Evolutionary conservation across 108 stramenopile species (phyloP), one percentile per base, ranked within the genome.

Genomic region (Tribonema minus): DNA sequence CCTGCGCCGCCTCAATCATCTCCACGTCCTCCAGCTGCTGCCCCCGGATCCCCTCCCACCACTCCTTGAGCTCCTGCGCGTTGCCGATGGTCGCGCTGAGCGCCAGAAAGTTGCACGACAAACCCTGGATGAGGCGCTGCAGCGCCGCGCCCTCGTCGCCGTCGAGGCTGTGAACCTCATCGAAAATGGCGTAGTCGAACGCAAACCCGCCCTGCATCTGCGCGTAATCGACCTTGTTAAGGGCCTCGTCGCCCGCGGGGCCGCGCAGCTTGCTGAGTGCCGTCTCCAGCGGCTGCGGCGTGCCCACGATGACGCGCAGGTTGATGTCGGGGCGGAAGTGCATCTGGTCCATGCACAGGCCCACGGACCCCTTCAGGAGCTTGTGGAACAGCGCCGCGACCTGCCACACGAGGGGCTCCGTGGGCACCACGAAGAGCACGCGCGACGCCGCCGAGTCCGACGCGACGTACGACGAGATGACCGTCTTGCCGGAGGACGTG

Each of bases 371-470:
- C 68, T 88, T 85, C 79, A 96, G 93, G 81, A 98, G 93, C 72
- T 98, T 91, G 76, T 94, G 91, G 89, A 96, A 98, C 36, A 95
- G 95, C 9, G 98, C 96, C n/a, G 98, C 98, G 80, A 99, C 94
- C 88, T 99, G 98, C 98, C 98, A 99, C 3, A 97, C 98, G 32
- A 99, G 90, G 25, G 94, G 96, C 90, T 99, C 98, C 69, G 96
- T 95, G 67, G 98, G 98, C 59, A 99, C 91, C 29, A 95, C 94
- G 74, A 99, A 99, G 34, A 99, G 90, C 37, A 97, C 95, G 12
- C 59, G 62, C 2, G 26, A 28, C 39, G 37, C 72, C 3, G 64
- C 54, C 20, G 91, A 92, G 20, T 54, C 46, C 9, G 15, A 15
- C 73, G 90, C 82, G 7, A 85, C 86, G 88, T 94, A 98, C 20